Base-by-base conservation (phyloP, 495 filamentous ascomycete genomes). In the Penicillium salamii region DNA sequence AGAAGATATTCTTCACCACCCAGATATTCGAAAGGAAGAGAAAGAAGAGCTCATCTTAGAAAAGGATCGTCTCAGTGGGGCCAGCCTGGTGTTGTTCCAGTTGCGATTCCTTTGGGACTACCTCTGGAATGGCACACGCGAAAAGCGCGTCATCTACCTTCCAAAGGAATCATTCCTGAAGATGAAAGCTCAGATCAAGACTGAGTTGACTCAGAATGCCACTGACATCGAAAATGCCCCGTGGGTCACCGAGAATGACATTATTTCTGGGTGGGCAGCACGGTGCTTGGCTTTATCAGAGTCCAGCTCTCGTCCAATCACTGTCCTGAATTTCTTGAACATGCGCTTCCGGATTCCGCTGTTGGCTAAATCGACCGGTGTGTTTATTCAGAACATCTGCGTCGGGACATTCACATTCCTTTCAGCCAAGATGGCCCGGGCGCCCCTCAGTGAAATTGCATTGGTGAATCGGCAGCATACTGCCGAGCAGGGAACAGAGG, bases 311-410 rank as follows among this genome's bases (percentile, higher is more conserved):
- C 41, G 57, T 12, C 53, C 49, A 6, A n/a, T 60, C 13, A 47
- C 46, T 0, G 21, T 56, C n/a, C 32, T 56, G 35, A 60, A 42
- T 12, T 35, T 53, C 19, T 23, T 50, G 7, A 55, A 60, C 20
- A 11, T 24, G 1, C 46, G 51, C 3, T 54, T 47, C 15, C 32
- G 55, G n/a, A 20, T 58, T 13, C 51, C 55, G 5, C 21, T 32
- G 6, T 23, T 58, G 5, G n/a, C 46, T 3, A 42, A 48, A 41
- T 48, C 41, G 1, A 28, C 23, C 1, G 57, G 53, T 2, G 50
- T 53, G 4, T 60, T 53, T 9, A 5, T 61, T 37, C 53, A 53
- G 18, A 60, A 60, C 17, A 56, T 60, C 41, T 46, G 53, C 2
- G 17, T 60, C n/a, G 53, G 44, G 5, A 56, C 49, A 9, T 60